Evolutionary conservation across 805 yeast genomes (phyloP).

Genomic region (Candida nanaspora): DNA sequence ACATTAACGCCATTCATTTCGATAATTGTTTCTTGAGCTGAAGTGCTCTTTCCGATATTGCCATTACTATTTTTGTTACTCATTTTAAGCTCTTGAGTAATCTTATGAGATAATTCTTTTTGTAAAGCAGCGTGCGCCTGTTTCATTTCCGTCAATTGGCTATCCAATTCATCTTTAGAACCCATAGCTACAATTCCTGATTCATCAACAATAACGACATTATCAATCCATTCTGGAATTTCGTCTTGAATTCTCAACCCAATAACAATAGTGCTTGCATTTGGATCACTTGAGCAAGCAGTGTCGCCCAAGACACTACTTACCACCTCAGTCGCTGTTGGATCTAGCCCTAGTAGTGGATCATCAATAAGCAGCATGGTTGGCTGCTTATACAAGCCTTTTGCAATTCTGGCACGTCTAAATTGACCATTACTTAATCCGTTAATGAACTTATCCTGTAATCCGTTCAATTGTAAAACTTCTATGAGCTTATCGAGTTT

Average conservation of each 20-base stretch:
- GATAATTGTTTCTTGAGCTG: constrained; percentile 21
- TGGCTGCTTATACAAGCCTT: constrained; percentile 60
- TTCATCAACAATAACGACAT: constrained; percentile 55
- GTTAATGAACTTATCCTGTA: constrained; percentile 72
- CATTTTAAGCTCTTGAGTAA: neutral
- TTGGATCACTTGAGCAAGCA: too few relatives aligned
- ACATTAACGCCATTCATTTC: constrained; percentile 60
- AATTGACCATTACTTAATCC: constrained; percentile 91
- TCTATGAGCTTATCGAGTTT: constrained; percentile 37
- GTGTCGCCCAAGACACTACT: constrained; percentile 37
- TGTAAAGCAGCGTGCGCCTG: constrained; percentile 18
- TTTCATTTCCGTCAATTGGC: constrained; percentile 8
- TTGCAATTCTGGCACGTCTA: constrained; percentile 83
- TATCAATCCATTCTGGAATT: constrained; percentile 75
- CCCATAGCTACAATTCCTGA: constrained; percentile 51
- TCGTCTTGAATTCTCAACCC: constrained; percentile 75
- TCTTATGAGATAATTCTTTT: constrained; percentile 6
- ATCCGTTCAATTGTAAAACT: constrained; percentile 45
- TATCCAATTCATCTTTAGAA: constrained; percentile 15
- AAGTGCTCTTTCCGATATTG: too few relatives aligned
- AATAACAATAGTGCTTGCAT: constrained; percentile 46
- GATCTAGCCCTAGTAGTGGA: constrained; percentile 88
- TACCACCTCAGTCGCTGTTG: constrained; percentile 55
- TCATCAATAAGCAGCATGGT: constrained; percentile 72
- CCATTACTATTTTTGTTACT: neutral